Evolutionary conservation across 2,329 filamentous ascomycete species (phyloP), one percentile per base, ranked within the genome.

Genomic region (Alternaria tenuissima): DNA sequence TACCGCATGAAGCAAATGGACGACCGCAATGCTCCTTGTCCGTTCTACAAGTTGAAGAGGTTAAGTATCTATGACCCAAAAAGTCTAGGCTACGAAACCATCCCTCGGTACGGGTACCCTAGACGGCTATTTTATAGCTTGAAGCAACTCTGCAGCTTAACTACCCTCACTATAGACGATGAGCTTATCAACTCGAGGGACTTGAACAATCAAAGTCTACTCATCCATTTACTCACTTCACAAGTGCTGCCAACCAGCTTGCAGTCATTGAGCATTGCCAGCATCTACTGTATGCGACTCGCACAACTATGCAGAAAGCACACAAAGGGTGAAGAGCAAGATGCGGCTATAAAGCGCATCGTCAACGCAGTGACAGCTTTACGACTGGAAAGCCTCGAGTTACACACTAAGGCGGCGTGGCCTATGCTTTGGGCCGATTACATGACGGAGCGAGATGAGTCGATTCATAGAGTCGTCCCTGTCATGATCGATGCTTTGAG

Each of bases 41-140:
- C 16, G 34, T 38, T 38, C 34, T 0, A 18, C 16, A n/a, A 38
- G 34, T 7, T 38, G 34, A 8, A 38, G 6, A n/a, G 6, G 34
- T n/a, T 38, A n/a, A 38, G 34, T 18, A 38, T 38, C 7, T 6
- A 38, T n/a, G 7, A 38, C 34, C 14, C 16, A n/a, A 38, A 14
- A 38, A 0, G 14, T 38, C 6, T n/a, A 0, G 16, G 14, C 16
- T 7, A n/a, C 16, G 0, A n/a, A 14, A 11, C 3, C 2, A 7
- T 12, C 3, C 12, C 1, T 16, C 4, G 32, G 12, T n/a, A 0
- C 28, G 4, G 28, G 14, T 7, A 38, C 5, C 1, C 14, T 38
- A 6, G 16, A 14, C 34, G 1, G 16, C 34, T 14, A 1, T 38
- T 38, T 8, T 1, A 1, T 2, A 38, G 16, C 14, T 6, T 38